Conservation (phyloP, 345 rosid genomes). For the Cochlearia excelsa region DNA sequence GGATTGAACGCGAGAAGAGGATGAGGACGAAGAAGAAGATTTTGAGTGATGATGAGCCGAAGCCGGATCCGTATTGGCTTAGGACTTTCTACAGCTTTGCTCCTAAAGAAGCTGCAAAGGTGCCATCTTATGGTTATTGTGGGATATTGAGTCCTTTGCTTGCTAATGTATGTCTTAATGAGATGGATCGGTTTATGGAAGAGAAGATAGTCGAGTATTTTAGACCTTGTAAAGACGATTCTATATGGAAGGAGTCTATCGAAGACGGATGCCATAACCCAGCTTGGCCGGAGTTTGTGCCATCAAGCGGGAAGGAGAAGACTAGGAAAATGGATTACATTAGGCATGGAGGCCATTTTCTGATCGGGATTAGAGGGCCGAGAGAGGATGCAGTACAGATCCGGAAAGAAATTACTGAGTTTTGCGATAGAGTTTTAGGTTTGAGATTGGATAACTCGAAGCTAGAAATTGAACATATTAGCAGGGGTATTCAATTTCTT, state of each 20-base stretch:
- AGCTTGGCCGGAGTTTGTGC: constrained; percentile 99
- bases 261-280: constrained; percentile 90
- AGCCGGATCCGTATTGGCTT: constrained; percentile 96
- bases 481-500: constrained; percentile 84
- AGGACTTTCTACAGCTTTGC: constrained; percentile 79
- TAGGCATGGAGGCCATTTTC: constrained; percentile 81
- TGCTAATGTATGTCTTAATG: constrained; percentile 78
- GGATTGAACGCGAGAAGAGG: constrained; percentile 45
- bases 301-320: constrained; percentile 81
- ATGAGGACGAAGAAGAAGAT: constrained; percentile 67
- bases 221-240: constrained; percentile 70
- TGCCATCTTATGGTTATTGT: constrained; percentile 79
- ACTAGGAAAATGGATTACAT: constrained; percentile 92
- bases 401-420: constrained; percentile 64
- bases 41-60: constrained; percentile 75
- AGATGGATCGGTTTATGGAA: constrained; percentile 82
- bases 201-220: constrained; percentile 60
- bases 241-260: constrained; percentile 84
- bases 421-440: constrained; percentile 55
- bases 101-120: constrained; percentile 83
- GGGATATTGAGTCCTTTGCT: constrained; percentile 93
- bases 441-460: constrained; percentile 68
- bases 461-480: constrained; percentile 80
- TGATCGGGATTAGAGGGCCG: constrained; percentile 90
- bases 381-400: constrained; percentile 78